Base-by-base conservation (phyloP, 2,329 filamentous ascomycete species). In the Trichoderma asperellum region DNA sequence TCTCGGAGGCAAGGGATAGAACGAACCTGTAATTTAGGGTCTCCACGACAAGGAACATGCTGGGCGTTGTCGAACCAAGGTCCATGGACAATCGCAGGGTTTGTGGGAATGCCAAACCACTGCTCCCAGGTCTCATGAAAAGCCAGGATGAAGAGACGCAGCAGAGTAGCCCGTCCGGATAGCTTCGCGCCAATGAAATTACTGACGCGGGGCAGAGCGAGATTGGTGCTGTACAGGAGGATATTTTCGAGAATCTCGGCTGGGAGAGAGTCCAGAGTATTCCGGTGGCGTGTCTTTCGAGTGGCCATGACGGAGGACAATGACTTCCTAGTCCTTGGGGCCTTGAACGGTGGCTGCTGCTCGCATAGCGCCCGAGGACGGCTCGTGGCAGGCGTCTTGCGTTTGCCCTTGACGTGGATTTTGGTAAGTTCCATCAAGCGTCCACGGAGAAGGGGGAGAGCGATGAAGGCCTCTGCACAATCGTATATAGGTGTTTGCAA, bases 171-270 rank as follows among this genome's bases (percentile, higher is more conserved):
- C 12, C 76, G 76, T 0, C 74, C 73, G 7, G 86, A 87, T 16
- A 89, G 80, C 56, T 82, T 79, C 32, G 76, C 74, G 29, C 85
- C 84, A 35, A 89, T 77, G 37, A 80, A 75, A 12, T 75, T 81
- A 63, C 81, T 84, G 60, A 81, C 79, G 5, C 77, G 80, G 0
- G 85, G 81, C 0, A 89, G 78, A 62, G 82, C 79, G 58, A 85
- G 71, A 71, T 86, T 87, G 70, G 77, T 74, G 60, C 85, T 87
- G 64, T 83, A 76, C 71, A 85, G 76, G 67, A 87, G 83, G 59
- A 89, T 86, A 37, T 71, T 79, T 73, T 88, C 85, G 14, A 88
- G 80, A 29, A 88, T 78, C 74, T 88, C 87, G 7, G 82, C 74
- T 0, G 87, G 87, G 10, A 88, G 76, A 35, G 73, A 73, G 61